Evolutionary conservation across 1,284 basidiomycete species (phyloP).

Genomic region (Melampsora larici-populina): DNA sequence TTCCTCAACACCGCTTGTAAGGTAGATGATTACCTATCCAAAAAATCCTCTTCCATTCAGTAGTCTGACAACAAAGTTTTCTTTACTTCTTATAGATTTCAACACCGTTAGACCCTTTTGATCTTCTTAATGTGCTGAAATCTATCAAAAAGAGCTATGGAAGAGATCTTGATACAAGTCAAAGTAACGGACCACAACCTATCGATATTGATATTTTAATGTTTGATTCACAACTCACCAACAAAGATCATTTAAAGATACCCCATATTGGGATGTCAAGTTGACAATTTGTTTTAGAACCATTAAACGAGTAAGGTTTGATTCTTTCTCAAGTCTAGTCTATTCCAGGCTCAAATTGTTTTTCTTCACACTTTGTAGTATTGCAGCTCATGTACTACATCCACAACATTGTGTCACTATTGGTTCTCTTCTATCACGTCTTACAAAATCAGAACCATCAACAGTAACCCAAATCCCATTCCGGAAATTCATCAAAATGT

Average conservation of each 20-base stretch:
- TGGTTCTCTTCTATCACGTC: background rate
- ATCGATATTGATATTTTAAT: conserved; percentile 88
- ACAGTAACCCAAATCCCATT: conserved; percentile 49
- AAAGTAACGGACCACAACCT: conserved; percentile 78
- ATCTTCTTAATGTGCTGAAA: conserved; percentile 70
- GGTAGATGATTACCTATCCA: conserved; percentile 59
- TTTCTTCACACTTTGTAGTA: background rate
- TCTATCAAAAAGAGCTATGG: conserved; percentile 72
- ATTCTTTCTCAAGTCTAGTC: background rate
- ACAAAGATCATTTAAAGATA: conserved; percentile 67
- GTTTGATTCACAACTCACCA: conserved; percentile 67
- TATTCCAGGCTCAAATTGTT: background rate
- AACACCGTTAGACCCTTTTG: conserved; percentile 66
- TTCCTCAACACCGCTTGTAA: conserved; percentile 90
- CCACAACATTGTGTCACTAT: conserved; percentile 7
- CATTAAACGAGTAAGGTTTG: conserved; percentile 64
- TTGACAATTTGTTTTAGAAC: conserved; percentile 86
- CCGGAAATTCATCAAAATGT: conserved; percentile 42
- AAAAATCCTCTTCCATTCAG: background rate
- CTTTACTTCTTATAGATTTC: conserved; percentile 60
- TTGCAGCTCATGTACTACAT: conserved; percentile 21
- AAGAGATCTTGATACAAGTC: conserved; percentile 66
- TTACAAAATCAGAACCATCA: background rate
- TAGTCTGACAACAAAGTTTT: background rate
- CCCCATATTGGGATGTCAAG: conserved; percentile 80